phyloP scores from a whole-genome alignment of 2,329 filamentous ascomycete genomes.

The Teratosphaeria viscida region DNA sequence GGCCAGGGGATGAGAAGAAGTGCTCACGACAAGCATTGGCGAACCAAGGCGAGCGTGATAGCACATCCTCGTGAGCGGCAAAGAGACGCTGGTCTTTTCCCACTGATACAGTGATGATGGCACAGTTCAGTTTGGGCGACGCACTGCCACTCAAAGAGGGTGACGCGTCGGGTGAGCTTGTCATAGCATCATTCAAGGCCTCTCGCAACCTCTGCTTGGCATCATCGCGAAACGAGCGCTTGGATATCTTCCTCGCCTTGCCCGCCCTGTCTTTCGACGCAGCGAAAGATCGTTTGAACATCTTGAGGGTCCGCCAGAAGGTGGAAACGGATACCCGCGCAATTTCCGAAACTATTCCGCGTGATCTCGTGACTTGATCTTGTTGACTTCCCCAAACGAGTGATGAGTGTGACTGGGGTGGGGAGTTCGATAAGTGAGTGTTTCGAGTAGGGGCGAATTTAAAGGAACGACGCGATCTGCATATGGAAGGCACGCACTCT shows the following conservation, averaged over 20 bases:
- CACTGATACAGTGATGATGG: conserved; percentile 79
- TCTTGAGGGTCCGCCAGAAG: conserved; percentile 35
- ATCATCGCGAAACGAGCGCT: conserved; percentile 67
- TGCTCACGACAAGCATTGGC: conserved; percentile 48
- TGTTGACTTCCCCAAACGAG: conserved; percentile 28
- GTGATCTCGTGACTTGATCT: conserved; percentile 9
- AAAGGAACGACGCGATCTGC: conserved; percentile 42
- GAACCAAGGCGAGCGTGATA: conserved; percentile 79
- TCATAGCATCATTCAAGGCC: conserved; percentile 54
- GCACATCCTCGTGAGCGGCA: conserved; percentile 88
- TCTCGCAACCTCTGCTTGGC: conserved; percentile 81
- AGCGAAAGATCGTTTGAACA: conserved; percentile 90
- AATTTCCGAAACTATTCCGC: not conserved
- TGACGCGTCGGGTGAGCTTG: conserved; percentile 29
- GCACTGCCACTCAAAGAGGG: conserved; percentile 23
- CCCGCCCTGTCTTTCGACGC: conserved; percentile 73
- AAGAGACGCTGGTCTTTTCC: conserved; percentile 80
- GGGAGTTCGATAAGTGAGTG: conserved; percentile 30
- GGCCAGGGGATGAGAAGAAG: conserved; percentile 53
- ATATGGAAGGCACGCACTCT: conserved; percentile 18
- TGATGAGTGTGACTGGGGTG: conserved; percentile 36
- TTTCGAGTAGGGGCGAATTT: conserved; percentile 24
- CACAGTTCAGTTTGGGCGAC: conserved; percentile 47
- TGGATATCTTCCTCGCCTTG: conserved; percentile 70
- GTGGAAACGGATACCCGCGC: not conserved